phyloP scores from a whole-genome alignment of 805 yeast species.

The Lachancea mirantina region DNA sequence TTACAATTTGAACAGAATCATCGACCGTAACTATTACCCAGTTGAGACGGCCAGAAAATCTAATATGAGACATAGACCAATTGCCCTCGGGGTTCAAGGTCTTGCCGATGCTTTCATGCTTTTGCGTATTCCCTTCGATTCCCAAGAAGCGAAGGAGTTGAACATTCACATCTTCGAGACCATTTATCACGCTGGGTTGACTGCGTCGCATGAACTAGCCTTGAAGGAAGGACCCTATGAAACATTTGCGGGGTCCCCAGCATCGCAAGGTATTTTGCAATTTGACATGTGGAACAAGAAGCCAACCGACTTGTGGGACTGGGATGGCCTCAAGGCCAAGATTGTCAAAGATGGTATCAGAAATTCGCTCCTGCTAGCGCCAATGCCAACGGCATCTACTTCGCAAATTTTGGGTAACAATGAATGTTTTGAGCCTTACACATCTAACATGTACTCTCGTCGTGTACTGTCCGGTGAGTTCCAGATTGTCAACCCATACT shows the following conservation, averaged over 20 bases:
- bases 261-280: conserved; percentile 78
- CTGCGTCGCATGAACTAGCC: conserved; percentile 81
- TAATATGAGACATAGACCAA: conserved; percentile 80
- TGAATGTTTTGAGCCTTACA: conserved; percentile 94
- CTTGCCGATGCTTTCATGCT: conserved; percentile 82
- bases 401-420: conserved; percentile 91
- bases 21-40: conserved; percentile 83
- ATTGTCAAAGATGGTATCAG: conserved; percentile 62
- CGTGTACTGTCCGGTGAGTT: conserved; percentile 91
- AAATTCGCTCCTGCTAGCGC: conserved; percentile 83
- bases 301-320: conserved; percentile 79
- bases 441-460: conserved; percentile 86
- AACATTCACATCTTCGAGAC: conserved; percentile 90
- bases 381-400: conserved; percentile 98
- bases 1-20: conserved; percentile 71
- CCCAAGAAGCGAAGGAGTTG: conserved; percentile 63
- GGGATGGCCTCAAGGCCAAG: conserved; percentile 62
- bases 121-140: conserved; percentile 80
- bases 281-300: conserved; percentile 79
- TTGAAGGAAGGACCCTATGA: conserved; percentile 59
- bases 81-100: conserved; percentile 98
- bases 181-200: conserved; percentile 88
- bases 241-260: conserved; percentile 78
- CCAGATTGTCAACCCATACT: conserved; percentile 84
- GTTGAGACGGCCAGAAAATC: conserved; percentile 66